Conservation (phyloP, 169 alveolate genomes). For the Perkinsus marinus region DNA sequence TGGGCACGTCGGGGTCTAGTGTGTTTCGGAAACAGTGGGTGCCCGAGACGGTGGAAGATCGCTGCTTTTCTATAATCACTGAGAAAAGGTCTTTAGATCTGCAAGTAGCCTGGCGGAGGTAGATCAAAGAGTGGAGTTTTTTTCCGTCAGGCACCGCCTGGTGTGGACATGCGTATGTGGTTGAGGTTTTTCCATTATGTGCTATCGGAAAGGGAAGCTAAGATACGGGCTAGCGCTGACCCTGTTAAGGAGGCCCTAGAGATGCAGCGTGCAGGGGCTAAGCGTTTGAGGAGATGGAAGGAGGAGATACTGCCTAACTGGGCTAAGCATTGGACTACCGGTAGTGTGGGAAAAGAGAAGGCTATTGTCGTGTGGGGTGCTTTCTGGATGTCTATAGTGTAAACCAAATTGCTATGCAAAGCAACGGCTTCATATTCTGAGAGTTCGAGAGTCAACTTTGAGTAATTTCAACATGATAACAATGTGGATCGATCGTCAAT, state of each 20-base stretch:
- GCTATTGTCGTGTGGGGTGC: too few species aligned
- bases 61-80: not conserved
- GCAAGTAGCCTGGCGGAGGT: not conserved
- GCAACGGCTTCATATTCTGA: too few species aligned
- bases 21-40: not conserved
- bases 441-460: too few species aligned
- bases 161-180: not conserved
- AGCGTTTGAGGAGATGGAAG: not conserved
- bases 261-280: not conserved
- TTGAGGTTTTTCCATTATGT: not conserved
- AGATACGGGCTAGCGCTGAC: not conserved
- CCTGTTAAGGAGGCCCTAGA: not conserved
- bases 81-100: not conserved
- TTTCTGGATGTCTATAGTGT: too few species aligned
- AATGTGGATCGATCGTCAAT: too few species aligned
- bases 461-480: too few species aligned
- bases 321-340: not conserved
- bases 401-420: too few species aligned
- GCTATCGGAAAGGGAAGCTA: not conserved
- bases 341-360: too few species aligned
- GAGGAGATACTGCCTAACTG: not conserved
- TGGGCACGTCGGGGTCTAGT: not conserved
- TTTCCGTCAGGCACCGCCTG: not conserved
- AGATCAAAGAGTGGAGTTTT: not conserved
- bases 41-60: not conserved